Evolutionary conservation across 352 stramenopile genomes (phyloP).

Genomic region (Phytophthora rubi): DNA sequence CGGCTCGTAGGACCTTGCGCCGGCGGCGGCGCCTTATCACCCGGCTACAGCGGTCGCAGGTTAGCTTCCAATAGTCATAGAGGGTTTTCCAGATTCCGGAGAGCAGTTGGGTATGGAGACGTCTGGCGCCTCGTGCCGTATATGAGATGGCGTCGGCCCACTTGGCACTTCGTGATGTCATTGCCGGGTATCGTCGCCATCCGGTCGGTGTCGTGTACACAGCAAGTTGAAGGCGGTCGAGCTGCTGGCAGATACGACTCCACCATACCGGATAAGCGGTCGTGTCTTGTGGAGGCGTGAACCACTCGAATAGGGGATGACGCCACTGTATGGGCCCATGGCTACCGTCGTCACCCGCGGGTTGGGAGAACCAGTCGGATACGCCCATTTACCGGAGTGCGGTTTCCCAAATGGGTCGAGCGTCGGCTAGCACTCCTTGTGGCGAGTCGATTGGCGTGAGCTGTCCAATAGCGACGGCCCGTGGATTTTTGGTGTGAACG

Average conservation of each 20-base stretch:
- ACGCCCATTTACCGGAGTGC: neutral
- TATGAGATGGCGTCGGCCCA: neutral
- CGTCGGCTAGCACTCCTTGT: neutral
- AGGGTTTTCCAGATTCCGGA: neutral
- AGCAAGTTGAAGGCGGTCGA: neutral
- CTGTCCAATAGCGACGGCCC: neutral
- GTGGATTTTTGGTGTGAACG: neutral
- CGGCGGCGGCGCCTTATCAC: neutral
- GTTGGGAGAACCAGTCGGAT: neutral
- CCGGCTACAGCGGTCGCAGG: neutral
- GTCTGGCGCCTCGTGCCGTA: neutral
- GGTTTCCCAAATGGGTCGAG: neutral
- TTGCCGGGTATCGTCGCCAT: neutral
- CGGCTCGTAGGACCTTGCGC: neutral
- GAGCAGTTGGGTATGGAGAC: neutral
- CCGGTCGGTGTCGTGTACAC: neutral
- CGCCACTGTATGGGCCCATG: neutral
- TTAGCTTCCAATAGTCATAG: neutral
- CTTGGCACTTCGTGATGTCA: neutral
- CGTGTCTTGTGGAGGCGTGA: neutral
- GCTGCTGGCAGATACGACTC: neutral
- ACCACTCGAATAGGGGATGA: constrained; percentile 1
- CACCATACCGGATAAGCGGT: neutral
- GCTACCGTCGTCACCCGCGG: neutral
- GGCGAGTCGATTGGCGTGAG: neutral